phyloP scores from a whole-genome alignment of 805 yeast species.

The Candida ponderosae region DNA sequence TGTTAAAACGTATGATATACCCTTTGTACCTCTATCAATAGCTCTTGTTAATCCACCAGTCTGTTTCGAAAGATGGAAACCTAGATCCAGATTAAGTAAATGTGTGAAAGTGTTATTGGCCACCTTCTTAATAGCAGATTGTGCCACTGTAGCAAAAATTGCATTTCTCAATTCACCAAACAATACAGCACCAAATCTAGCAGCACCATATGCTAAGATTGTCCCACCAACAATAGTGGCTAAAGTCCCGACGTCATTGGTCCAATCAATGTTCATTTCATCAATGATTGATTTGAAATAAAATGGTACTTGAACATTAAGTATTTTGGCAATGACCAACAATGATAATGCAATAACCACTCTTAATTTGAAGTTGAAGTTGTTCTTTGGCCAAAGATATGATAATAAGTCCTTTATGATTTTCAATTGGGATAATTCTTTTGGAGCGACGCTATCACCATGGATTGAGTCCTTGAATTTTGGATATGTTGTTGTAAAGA shows the following conservation, averaged over 20 bases:
- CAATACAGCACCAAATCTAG: slow-evolving; percentile 88
- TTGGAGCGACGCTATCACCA: background rate
- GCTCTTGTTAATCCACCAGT: slow-evolving; percentile 97
- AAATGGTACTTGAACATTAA: slow-evolving; percentile 95
- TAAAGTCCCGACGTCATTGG: slow-evolving; percentile 49
- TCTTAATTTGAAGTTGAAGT: slow-evolving; percentile 57
- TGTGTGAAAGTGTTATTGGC: slow-evolving; percentile 85
- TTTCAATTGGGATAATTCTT: slow-evolving; percentile 28
- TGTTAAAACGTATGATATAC: slow-evolving; percentile 84
- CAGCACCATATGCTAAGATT: slow-evolving; percentile 84
- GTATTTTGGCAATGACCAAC: slow-evolving; percentile 70
- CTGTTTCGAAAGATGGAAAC: slow-evolving; percentile 85
- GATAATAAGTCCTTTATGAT: slow-evolving; percentile 58
- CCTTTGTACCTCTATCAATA: slow-evolving; percentile 95
- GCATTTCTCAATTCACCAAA: slow-evolving; percentile 96
- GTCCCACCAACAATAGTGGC: slow-evolving; percentile 59
- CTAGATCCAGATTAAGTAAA: slow-evolving; percentile 73
- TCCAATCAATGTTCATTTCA: slow-evolving; percentile 89
- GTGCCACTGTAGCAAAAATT: slow-evolving; percentile 91
- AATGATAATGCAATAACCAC: slow-evolving; percentile 71
- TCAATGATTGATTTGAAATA: slow-evolving; percentile 86
- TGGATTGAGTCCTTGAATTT: background rate
- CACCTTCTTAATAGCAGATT: slow-evolving; percentile 84
- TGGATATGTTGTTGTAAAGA: background rate
- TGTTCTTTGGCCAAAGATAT: slow-evolving; percentile 78